phyloP scores from a whole-genome alignment of 2,329 filamentous ascomycete species.

The Cercospora sp. region DNA sequence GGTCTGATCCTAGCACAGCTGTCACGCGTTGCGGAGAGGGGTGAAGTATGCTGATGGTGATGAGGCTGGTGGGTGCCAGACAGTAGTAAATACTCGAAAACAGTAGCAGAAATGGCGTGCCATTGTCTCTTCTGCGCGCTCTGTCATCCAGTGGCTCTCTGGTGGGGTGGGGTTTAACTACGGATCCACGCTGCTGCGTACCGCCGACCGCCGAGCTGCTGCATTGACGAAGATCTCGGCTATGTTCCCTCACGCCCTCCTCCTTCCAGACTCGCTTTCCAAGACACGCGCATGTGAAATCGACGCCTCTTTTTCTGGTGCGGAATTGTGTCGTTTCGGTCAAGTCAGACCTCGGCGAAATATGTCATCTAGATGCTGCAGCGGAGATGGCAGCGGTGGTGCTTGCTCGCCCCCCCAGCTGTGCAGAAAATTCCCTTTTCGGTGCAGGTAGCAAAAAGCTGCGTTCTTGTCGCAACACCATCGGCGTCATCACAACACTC shows the following conservation, averaged over 20 bases:
- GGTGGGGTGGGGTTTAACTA: not conserved
- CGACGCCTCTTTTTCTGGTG: not conserved
- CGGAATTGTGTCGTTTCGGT: not conserved
- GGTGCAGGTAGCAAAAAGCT: not conserved
- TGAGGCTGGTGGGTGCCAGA: not conserved
- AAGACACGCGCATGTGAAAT: not conserved
- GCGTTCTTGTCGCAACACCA: not conserved
- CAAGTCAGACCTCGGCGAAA: not conserved
- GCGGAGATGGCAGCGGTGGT: not conserved
- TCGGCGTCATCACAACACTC: not conserved
- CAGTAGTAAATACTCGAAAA: not conserved
- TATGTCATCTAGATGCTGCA: not conserved
- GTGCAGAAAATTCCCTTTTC: not conserved
- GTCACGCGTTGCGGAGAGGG: not conserved
- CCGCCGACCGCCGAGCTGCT: not conserved
- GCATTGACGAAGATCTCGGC: not conserved
- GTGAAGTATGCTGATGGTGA: slow-evolving; percentile 1
- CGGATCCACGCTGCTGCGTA: not conserved
- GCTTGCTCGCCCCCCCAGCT: not conserved
- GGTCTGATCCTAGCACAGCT: not conserved
- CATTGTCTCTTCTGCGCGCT: not conserved
- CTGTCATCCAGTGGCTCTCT: not conserved
- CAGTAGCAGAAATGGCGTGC: not conserved
- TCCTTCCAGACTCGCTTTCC: not conserved
- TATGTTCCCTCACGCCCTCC: not conserved